A percentile compares a stretch with the other conserved stretches of the same genome.
These are phyloP conservation scores for Penicillium pancosmium DNA, from an alignment of 495 filamentous ascomycete genomes.

Conservation along the genomic window DNA sequence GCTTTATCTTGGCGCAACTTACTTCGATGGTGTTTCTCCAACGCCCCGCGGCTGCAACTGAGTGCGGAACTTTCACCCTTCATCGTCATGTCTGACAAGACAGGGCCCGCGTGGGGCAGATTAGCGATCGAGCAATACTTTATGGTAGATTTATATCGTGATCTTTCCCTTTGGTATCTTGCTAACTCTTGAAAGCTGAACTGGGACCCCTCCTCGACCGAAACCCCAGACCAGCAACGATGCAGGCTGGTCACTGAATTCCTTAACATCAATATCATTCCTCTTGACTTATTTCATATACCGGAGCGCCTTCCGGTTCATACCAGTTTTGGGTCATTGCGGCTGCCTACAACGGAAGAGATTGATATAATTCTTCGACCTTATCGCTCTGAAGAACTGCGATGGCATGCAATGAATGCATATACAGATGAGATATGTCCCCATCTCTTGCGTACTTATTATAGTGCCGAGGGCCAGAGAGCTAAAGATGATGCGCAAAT, in stretches of 20 bases:
- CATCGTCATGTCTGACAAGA: constrained; percentile 1
- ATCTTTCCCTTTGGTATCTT: background rate
- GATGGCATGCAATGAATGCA: constrained; percentile 5
- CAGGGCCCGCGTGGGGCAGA: constrained; percentile 5
- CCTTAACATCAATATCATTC: constrained; percentile 1
- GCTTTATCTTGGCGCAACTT: background rate
- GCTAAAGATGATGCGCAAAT: constrained; percentile 2
- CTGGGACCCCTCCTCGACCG: constrained; percentile 9
- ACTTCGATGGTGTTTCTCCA: background rate
- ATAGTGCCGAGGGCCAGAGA: constrained; percentile 6
- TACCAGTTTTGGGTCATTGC: too few relatives aligned
- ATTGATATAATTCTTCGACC: constrained; percentile 7
- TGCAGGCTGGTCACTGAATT: background rate
- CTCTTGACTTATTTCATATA: background rate
- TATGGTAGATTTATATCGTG: background rate
- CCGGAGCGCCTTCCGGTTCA: too few relatives aligned
- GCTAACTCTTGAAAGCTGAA: constrained; percentile 1
- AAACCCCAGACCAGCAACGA: constrained; percentile 10
- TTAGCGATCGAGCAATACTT: constrained; percentile 10
- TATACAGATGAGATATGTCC: constrained; percentile 3
- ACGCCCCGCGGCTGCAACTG: background rate
- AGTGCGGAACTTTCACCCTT: background rate
- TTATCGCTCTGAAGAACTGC: background rate
- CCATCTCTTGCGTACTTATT: constrained; percentile 11
- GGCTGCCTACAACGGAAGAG: too few relatives aligned